These are phyloP conservation scores for Pichia paraexigua DNA, from an alignment of 805 yeast species.

Conservation along the genomic window DNA sequence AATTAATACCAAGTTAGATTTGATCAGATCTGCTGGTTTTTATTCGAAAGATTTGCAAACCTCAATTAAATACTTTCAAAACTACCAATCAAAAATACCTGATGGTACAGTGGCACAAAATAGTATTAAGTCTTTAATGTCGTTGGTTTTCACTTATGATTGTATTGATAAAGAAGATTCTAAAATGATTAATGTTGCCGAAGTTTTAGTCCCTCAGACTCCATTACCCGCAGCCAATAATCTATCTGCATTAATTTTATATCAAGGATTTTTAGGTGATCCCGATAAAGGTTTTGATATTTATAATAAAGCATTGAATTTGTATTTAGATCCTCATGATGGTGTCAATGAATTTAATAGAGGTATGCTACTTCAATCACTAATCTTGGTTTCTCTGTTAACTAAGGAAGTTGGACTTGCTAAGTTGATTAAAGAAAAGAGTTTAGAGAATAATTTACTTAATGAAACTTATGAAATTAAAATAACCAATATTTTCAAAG, in stretches of 20 bases:
- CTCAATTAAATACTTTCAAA: slow-evolving; percentile 18
- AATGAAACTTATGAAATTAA: slow-evolving; percentile 17
- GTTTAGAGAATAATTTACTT: slow-evolving; percentile 20
- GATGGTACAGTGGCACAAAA: slow-evolving; percentile 18
- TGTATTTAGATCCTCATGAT: slow-evolving; percentile 15
- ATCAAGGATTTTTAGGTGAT: slow-evolving; percentile 24
- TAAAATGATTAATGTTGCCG: slow-evolving; percentile 17
- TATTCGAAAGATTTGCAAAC: slow-evolving; percentile 16
- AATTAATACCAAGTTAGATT: slow-evolving; percentile 8
- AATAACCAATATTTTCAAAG: slow-evolving; percentile 21
- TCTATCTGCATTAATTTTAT: slow-evolving; percentile 20
- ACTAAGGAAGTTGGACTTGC: slow-evolving; percentile 27
- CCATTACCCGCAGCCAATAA: slow-evolving; percentile 21
- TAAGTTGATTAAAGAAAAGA: slow-evolving; percentile 24
- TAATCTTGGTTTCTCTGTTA: slow-evolving; percentile 20
- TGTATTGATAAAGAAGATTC: slow-evolving; percentile 13
- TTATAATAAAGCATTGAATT: slow-evolving; percentile 23
- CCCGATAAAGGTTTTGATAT: slow-evolving; percentile 25
- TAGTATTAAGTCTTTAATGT: slow-evolving; percentile 16
- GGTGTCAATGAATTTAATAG: slow-evolving; percentile 12
- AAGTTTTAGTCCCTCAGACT: slow-evolving; percentile 22
- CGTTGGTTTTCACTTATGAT: slow-evolving; percentile 20
- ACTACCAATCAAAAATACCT: slow-evolving; percentile 20
- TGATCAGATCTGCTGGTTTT: slow-evolving; percentile 21
- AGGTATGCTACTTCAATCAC: slow-evolving; percentile 21